Percentiles rank a stretch among this genome's conserved stretches.
These are phyloP conservation scores for Pythium scleroteichum DNA, from an alignment of 352 stramenopile genomes.

Conservation along the genomic window DNA sequence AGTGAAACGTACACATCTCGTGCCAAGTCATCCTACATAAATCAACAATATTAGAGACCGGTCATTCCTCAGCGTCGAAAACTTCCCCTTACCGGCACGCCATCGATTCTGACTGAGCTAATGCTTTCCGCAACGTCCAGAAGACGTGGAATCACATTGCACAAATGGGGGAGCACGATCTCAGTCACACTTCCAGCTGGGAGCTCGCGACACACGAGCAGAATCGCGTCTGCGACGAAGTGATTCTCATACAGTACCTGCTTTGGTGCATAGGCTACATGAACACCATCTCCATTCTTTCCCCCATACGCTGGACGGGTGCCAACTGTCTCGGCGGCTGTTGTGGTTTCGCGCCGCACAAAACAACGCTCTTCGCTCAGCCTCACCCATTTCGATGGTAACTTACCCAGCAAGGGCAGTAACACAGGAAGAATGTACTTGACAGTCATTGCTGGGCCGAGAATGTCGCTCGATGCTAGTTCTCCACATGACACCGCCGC, in stretches of 20 bases:
- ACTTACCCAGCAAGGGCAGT: slow-evolving; percentile 52
- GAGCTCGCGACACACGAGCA: slow-evolving; percentile 66
- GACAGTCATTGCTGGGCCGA: slow-evolving; percentile 55
- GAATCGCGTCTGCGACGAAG: slow-evolving; percentile 61
- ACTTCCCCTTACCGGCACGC: slow-evolving; percentile 50
- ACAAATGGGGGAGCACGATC: slow-evolving; percentile 42
- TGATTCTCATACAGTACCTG: slow-evolving; percentile 61
- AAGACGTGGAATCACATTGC: slow-evolving; percentile 37
- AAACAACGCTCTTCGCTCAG: slow-evolving; percentile 43
- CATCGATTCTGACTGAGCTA: slow-evolving; percentile 59
- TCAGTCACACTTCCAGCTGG: slow-evolving; percentile 45
- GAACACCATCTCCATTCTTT: slow-evolving; percentile 44
- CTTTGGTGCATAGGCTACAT: slow-evolving; percentile 67
- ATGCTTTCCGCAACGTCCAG: slow-evolving; percentile 73
- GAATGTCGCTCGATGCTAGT: slow-evolving; percentile 44
- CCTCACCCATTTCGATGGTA: slow-evolving; percentile 60
- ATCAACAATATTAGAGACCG: background rate
- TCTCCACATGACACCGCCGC: slow-evolving; percentile 51
- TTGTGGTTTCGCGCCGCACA: slow-evolving; percentile 30
- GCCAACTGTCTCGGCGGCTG: slow-evolving; percentile 4
- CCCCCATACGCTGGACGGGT: slow-evolving; percentile 32
- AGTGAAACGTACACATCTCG: slow-evolving; percentile 75
- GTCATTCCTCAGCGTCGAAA: background rate
- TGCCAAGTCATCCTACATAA: slow-evolving; percentile 55
- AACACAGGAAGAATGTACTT: slow-evolving; percentile 66